Conservation (phyloP, 441 rosid species). For the Gossypium schwendimanii region DNA sequence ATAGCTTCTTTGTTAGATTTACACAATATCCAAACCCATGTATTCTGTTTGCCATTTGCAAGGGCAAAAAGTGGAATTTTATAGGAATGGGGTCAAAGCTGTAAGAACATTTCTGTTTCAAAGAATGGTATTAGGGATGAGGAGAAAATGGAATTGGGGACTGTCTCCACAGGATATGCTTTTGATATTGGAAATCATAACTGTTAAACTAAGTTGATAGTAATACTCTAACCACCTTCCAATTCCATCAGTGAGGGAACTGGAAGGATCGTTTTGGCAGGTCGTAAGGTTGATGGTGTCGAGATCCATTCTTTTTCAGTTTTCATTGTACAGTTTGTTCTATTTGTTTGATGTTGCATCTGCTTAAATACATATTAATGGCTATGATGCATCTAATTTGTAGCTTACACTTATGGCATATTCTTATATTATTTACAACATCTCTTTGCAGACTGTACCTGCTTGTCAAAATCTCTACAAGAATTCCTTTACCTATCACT, state of each 20-base stretch:
- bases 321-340: not conserved
- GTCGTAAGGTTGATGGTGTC: not conserved
- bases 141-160: not conserved
- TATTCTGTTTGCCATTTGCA: not conserved
- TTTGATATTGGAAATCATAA: not conserved
- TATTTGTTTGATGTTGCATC: not conserved
- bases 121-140: not conserved
- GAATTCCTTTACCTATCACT: conserved; percentile 83
- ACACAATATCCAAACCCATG: not conserved
- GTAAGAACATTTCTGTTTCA: not conserved
- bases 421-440: conserved; percentile 14
- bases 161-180: not conserved
- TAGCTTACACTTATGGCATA: not conserved
- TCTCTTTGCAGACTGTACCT: conserved; percentile 67
- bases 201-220: not conserved
- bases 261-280: not conserved
- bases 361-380: not conserved
- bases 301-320: not conserved
- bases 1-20: not conserved
- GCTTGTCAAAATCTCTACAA: conserved; percentile 88
- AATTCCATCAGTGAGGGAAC: not conserved
- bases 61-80: not conserved
- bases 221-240: not conserved
- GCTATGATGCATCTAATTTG: not conserved
- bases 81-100: not conserved